Percentiles rank a stretch among this genome's conserved stretches.
phyloP scores from a whole-genome alignment of 75 land plant species.

The Azolla pinnata region DNA sequence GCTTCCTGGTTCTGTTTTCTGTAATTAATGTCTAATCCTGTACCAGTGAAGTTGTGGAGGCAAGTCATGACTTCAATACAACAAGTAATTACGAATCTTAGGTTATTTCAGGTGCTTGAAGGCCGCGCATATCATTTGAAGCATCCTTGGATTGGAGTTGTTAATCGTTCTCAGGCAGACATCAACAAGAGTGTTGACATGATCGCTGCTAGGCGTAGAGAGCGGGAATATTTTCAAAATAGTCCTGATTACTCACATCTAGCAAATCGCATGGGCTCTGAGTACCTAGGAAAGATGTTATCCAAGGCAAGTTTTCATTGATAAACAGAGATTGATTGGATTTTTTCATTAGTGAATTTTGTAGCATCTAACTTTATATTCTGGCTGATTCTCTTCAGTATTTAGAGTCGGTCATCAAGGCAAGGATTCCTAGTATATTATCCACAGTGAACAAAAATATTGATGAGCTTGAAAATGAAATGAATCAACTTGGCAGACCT shows the following conservation, averaged over 20 bases:
- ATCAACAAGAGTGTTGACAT: conserved; percentile 77
- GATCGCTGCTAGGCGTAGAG: conserved; percentile 64
- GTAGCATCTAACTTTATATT: neutral
- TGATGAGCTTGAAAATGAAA: conserved; percentile 69
- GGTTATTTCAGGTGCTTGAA: conserved; percentile 55
- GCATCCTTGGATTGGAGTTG: conserved; percentile 83
- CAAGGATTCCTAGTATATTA: conserved; percentile 64
- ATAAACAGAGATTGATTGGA: neutral
- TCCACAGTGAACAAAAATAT: conserved; percentile 63
- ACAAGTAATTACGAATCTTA: too few relatives aligned
- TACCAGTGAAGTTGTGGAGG: too few relatives aligned
- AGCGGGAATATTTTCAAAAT: conserved; percentile 57
- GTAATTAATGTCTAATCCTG: too few relatives aligned
- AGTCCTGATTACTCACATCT: conserved; percentile 71
- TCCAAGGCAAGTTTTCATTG: conserved; percentile 42
- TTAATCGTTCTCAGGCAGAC: conserved; percentile 83
- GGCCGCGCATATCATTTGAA: conserved; percentile 66
- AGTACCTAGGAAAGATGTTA: conserved; percentile 72
- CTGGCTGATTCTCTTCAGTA: conserved; percentile 39
- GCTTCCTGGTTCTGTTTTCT: conserved; percentile 10
- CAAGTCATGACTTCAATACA: too few relatives aligned
- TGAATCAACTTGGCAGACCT: conserved; percentile 68
- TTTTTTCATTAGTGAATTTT: neutral
- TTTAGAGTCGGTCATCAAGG: conserved; percentile 60
- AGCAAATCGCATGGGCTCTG: conserved; percentile 64